phyloP scores from a whole-genome alignment of 345 rosid species.

The Tarenaya hassleriana region DNA sequence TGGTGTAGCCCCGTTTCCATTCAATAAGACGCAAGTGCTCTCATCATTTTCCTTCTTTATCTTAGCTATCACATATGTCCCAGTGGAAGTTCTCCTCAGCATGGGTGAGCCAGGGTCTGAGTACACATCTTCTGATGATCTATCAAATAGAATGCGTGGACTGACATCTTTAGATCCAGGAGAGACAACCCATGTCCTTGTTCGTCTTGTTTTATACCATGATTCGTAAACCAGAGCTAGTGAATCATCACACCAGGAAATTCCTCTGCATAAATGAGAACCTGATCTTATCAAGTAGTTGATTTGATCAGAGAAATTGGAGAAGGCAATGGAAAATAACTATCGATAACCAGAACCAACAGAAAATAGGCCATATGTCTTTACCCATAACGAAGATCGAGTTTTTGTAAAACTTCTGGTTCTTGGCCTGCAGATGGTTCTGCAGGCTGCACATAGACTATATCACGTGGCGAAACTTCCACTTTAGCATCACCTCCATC shows the following conservation, averaged over 20 bases:
- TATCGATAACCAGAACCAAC: constrained; percentile 7
- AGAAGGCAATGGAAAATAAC: neutral
- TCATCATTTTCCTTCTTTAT: constrained; percentile 68
- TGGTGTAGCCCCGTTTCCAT: constrained; percentile 95
- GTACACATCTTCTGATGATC: constrained; percentile 96
- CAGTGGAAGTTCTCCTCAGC: constrained; percentile 73
- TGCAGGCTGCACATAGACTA: constrained; percentile 67
- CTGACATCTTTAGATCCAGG: constrained; percentile 58
- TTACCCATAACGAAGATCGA: constrained; percentile 97
- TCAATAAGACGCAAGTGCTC: constrained; percentile 59
- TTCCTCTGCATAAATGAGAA: constrained; percentile 50
- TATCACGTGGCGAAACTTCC: constrained; percentile 95
- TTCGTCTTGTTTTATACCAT: constrained; percentile 90
- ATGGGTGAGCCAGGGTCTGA: constrained; percentile 99
- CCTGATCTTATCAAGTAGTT: constrained; percentile 1
- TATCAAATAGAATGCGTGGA: constrained; percentile 81
- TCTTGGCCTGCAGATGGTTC: constrained; percentile 65
- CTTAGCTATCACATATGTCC: constrained; percentile 82
- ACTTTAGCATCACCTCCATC: constrained; percentile 95
- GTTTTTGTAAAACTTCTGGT: constrained; percentile 81
- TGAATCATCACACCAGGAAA: constrained; percentile 94
- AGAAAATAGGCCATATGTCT: constrained; percentile 1
- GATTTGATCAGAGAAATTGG: constrained; percentile 8
- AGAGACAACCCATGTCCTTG: constrained; percentile 86
- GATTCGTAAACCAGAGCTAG: constrained; percentile 90